Conservation (phyloP, 352 stramenopile genomes). For the Pythium aquatile region DNA sequence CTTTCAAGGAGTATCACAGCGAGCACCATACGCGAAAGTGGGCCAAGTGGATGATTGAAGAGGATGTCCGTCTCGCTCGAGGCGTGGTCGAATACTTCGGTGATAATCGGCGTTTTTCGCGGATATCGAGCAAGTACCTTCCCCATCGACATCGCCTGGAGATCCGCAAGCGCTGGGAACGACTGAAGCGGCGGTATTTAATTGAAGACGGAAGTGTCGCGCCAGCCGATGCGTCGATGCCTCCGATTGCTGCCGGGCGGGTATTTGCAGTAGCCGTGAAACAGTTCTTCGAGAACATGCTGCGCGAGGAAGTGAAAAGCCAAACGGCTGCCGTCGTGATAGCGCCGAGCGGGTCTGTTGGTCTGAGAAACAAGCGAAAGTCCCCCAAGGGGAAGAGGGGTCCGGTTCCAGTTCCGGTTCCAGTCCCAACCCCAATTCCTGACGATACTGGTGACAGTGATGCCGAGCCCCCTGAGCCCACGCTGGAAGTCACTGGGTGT, state of each 20-base stretch:
- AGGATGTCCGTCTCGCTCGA: constrained; percentile 74
- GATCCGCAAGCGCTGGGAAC: constrained; percentile 67
- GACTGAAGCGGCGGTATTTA: constrained; percentile 25
- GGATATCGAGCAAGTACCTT: constrained; percentile 53
- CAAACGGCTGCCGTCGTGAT: neutral
- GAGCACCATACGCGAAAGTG: constrained; percentile 38
- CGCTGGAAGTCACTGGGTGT: constrained; percentile 26
- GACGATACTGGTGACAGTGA: neutral
- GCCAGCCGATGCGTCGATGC: neutral
- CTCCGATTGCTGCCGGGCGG: constrained; percentile 26
- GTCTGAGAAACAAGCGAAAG: neutral
- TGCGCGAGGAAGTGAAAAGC: constrained; percentile 10
- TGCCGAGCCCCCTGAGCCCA: neutral
- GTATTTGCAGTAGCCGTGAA: constrained; percentile 57
- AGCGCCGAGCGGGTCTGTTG: neutral
- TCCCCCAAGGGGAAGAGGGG: neutral
- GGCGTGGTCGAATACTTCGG: constrained; percentile 62
- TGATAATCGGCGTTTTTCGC: constrained; percentile 63
- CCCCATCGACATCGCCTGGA: constrained; percentile 66
- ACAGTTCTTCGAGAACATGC: constrained; percentile 38
- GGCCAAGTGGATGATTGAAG: constrained; percentile 68
- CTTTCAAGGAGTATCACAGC: constrained; percentile 59
- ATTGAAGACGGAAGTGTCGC: constrained; percentile 20
- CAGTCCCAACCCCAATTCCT: neutral
- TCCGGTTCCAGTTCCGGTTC: neutral